Percentiles rank a stretch among this genome's conserved stretches.
These are phyloP conservation scores for Mortierella sp. DNA, from an alignment of 371 early-diverging fungal species.

Conservation along the genomic window DNA sequence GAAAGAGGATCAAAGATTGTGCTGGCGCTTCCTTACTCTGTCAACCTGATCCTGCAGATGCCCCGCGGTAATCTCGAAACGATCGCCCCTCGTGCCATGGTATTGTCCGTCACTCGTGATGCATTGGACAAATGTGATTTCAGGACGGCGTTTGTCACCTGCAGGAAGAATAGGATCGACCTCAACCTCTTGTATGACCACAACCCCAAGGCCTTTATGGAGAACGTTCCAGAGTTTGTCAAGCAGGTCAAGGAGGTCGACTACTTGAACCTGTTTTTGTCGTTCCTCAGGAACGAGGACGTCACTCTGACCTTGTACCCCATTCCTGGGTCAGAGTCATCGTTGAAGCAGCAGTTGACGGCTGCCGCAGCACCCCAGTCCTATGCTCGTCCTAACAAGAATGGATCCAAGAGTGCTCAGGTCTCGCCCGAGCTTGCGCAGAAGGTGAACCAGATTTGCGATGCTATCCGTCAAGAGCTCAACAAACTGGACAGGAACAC, in stretches of 20 bases:
- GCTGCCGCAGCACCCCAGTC: conserved; percentile 11
- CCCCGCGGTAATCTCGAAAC: conserved; percentile 98
- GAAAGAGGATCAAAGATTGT: conserved; percentile 95
- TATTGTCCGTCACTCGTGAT: conserved; percentile 85
- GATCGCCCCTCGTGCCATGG: conserved; percentile 93
- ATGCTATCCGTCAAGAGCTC: conserved; percentile 76
- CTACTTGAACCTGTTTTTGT: conserved; percentile 91
- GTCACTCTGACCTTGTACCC: conserved; percentile 58
- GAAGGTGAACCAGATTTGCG: conserved; percentile 90
- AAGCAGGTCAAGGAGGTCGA: conserved; percentile 87
- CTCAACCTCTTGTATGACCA: conserved; percentile 92
- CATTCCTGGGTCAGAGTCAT: conserved; percentile 40
- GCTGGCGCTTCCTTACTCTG: conserved; percentile 78
- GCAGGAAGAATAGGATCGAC: conserved; percentile 94
- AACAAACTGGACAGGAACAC: conserved; percentile 68
- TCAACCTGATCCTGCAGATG: conserved; percentile 93
- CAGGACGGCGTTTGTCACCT: conserved; percentile 85
- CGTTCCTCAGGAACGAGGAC: conserved; percentile 76
- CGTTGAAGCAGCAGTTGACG: conserved; percentile 23
- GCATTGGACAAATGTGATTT: conserved; percentile 80
- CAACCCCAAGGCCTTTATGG: conserved; percentile 77
- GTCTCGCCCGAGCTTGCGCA: conserved; percentile 36
- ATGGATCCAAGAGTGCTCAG: conserved; percentile 26
- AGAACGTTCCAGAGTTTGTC: conserved; percentile 79
- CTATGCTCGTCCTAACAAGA: conserved; percentile 19